phyloP scores from a whole-genome alignment of 1,284 basidiomycete genomes.

The Pisolithus thermaeus region DNA sequence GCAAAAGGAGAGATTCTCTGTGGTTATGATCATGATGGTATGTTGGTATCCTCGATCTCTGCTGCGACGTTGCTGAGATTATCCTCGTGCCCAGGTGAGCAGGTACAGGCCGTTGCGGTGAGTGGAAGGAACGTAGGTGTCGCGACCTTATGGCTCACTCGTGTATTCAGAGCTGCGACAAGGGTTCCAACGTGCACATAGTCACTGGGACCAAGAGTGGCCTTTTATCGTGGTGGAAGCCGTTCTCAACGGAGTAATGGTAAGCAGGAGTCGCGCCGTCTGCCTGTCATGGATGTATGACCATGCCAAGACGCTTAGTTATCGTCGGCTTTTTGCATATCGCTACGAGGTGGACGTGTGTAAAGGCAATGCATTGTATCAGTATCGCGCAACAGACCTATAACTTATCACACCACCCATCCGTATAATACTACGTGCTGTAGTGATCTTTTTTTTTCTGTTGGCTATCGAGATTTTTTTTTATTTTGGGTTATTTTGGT shows the following conservation, averaged over 20 bases:
- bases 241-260: constrained; percentile 32
- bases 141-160: constrained; percentile 2
- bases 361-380: constrained; percentile 25
- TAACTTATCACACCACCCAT: constrained; percentile 22
- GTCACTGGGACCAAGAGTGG: constrained; percentile 54
- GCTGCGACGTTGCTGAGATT: constrained; percentile 8
- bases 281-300: neutral
- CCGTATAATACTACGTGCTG: constrained; percentile 10
- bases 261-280: neutral
- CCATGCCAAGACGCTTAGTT: constrained; percentile 2
- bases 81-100: constrained; percentile 36
- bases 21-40: constrained; percentile 56
- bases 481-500: constrained; percentile 25
- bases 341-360: constrained; percentile 20
- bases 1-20: constrained; percentile 44
- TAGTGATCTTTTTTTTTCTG: neutral
- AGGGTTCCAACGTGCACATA: constrained; percentile 36
- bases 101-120: constrained; percentile 52
- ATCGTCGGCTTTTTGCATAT: constrained; percentile 27
- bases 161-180: constrained; percentile 40
- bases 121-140: constrained; percentile 14
- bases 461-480: neutral
- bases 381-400: constrained; percentile 18
- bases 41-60: constrained; percentile 10
- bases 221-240: constrained; percentile 51